Conservation (phyloP, 2,329 filamentous ascomycete species). For the Arthroderma sp. region DNA sequence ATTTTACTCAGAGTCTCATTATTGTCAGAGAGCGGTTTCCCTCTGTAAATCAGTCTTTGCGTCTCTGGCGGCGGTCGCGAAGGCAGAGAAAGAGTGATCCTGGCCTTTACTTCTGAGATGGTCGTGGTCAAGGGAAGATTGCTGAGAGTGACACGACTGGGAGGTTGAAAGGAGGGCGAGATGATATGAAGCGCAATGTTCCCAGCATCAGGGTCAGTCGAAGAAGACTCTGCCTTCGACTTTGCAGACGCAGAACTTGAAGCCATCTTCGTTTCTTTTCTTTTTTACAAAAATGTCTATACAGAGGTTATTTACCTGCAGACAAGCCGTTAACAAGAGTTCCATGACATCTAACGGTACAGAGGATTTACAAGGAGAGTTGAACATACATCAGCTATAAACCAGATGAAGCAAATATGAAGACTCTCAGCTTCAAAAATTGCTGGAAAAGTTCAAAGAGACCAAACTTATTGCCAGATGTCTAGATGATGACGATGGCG, state of each 20-base stretch:
- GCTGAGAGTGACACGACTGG: conserved; percentile 25
- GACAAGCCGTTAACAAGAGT: too few relatives aligned
- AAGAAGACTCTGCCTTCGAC: neutral
- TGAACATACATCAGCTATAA: too few relatives aligned
- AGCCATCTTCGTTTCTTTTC: neutral
- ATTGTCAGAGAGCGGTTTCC: conserved; percentile 39
- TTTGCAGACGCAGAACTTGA: neutral
- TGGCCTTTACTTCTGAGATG: conserved; percentile 39
- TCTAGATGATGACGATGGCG: too few relatives aligned
- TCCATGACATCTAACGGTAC: too few relatives aligned
- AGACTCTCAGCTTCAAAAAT: too few relatives aligned
- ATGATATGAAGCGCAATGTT: conserved; percentile 22
- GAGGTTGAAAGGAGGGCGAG: conserved; percentile 28
- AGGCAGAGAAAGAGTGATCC: conserved; percentile 38
- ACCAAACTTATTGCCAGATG: too few relatives aligned
- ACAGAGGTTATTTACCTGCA: too few relatives aligned
- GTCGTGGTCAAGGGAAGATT: conserved; percentile 30
- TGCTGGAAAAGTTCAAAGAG: too few relatives aligned
- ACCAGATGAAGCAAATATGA: too few relatives aligned
- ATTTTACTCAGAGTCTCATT: conserved; percentile 36
- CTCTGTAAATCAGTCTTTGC: conserved; percentile 47
- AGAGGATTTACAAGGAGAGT: too few relatives aligned
- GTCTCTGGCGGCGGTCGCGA: conserved; percentile 30
- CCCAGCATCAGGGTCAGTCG: conserved; percentile 1
- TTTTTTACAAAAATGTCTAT: too few relatives aligned